Base-by-base conservation (phyloP, 1,139 yeast genomes). In the Saccharomyces uvarum region DNA sequence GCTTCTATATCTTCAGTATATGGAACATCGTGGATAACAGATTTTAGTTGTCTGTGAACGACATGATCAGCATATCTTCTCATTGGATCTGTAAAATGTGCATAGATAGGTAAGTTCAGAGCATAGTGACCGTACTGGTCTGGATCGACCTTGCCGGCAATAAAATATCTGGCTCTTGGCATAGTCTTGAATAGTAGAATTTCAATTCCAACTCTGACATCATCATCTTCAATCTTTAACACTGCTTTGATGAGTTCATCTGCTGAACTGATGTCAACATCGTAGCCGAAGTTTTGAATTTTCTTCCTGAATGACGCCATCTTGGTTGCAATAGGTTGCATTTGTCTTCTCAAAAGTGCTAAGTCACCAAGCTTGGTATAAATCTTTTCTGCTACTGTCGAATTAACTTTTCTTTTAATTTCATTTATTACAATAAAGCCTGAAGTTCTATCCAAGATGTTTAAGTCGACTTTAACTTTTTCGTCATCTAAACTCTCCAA, bases 81-180 rank as follows among this genome's bases (percentile, higher is more conserved):
- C 67, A 90, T 75, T 13, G 99, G 99, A 1, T 96, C 82, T n/a
- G 88, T 86, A 74, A 91, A 91, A 71, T 93, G 98, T 0, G 98
- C 88, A 70, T 88, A 93, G 50, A 89, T 75, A 41, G 97, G 96
- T 59, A 87, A 72, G 63, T 89, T 89, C 68, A 85, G 81, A 66
- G 88, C 82, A 71, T 86, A 91, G 67, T 93, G 97, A 13, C 83
- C 82, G 68, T 80, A 82, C 59, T 80, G 81, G 61, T 88, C 95
- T 4, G 90, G 83, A 62, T 89, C 96, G 53, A 84, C 85, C 68
- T 85, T 86, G 24, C 96, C 97, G 9, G 97, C 96, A 66, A 90
- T 82, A 60, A 83, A 86, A 68, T 93, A 93, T 67, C 83, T 87
- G 33, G 96, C 95, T 64, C 95, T 80, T 14, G 86, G 78, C 84